Base-by-base conservation (phyloP, 1,284 basidiomycete species). In the Pascua sp. region DNA sequence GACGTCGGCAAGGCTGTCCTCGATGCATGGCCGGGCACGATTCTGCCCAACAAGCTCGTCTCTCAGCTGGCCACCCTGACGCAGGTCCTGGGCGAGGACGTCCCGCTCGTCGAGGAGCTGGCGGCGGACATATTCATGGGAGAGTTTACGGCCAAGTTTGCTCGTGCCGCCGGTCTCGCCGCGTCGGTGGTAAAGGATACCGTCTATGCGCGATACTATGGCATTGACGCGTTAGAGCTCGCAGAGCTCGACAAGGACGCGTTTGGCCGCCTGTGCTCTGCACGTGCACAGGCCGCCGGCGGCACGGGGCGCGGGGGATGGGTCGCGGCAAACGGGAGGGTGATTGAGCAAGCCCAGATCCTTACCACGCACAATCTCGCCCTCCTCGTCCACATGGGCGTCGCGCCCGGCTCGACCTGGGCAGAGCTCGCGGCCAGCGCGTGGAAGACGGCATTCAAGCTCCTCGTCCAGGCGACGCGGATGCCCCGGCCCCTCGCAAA, bases 291-390 rank as follows among this genome's bases (percentile, higher is more conserved):
- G 39, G 10, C 4, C 13, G 44, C 24, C 24, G 4, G 24, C 24
- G 24, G 24, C 7, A 32, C 24, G 24, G 7, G 24, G 24, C 24
- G 39, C 8, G 15, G 38, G 24, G 44, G 44, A 8, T n/a, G 16
- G 9, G 16, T 50, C 3, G 55, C 51, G 4, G 7, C 11, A 13
- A 42, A 50, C 44, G 56, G 56, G 36, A 42, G 40, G 37, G 48
- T 50, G 12, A 50, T 53, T n/a, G 56, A 57, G 51, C 56, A 57
- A n/a, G 18, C 43, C 11, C 56, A 57, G 41, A 50, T 57, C 16
- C 36, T 57, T 12, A 53, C 56, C 16, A 57, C 56, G 5, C 56
- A 57, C 56, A 57, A 57, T 37, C 44, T 57, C 15, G 48, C 56
- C 12, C 15, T 45, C 5, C 32, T 57, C 8, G 47, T 43, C 1